A percentile compares a stretch with the other conserved stretches of the same genome.
These are phyloP conservation scores for Pogostemon cablin DNA, from an alignment of 257 asterid genomes.

Conservation along the genomic window DNA sequence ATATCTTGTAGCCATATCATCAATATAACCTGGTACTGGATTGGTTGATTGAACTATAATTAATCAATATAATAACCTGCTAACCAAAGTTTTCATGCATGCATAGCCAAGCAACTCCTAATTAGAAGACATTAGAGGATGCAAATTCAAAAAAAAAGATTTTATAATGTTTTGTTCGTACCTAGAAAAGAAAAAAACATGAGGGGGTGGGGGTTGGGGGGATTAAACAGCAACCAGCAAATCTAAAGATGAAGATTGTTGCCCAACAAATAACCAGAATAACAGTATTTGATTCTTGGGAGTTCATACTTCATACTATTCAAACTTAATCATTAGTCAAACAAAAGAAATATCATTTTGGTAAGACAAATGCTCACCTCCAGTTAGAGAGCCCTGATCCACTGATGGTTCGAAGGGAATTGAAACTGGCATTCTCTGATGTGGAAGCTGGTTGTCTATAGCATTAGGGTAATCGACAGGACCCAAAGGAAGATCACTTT, in stretches of 20 bases:
- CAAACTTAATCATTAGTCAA: background rate
- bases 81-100: background rate
- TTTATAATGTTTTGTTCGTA: background rate
- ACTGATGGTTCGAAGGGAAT: constrained; percentile 50
- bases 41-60: background rate
- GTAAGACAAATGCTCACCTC: constrained; percentile 53
- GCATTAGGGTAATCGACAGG: constrained; percentile 61
- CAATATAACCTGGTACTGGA: constrained; percentile 61
- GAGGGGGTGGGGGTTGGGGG: background rate
- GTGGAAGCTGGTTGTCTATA: constrained; percentile 59
- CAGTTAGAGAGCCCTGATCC: constrained; percentile 60
- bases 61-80: constrained; percentile 3
- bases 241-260: background rate
- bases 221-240: background rate
- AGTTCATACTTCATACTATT: background rate
- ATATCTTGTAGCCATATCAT: constrained; percentile 52
- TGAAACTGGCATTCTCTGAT: constrained; percentile 51
- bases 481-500: constrained; percentile 58
- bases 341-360: constrained; percentile 1
- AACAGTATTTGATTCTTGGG: background rate
- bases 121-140: too few species aligned
- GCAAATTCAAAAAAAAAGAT: too few species aligned
- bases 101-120: background rate
- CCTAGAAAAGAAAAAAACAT: background rate
- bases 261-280: background rate